Percentiles rank a stretch among this genome's conserved stretches.
Evolutionary conservation across 2,329 filamentous ascomycete genomes (phyloP).

Genomic region (Colletotrichum sublineola): DNA sequence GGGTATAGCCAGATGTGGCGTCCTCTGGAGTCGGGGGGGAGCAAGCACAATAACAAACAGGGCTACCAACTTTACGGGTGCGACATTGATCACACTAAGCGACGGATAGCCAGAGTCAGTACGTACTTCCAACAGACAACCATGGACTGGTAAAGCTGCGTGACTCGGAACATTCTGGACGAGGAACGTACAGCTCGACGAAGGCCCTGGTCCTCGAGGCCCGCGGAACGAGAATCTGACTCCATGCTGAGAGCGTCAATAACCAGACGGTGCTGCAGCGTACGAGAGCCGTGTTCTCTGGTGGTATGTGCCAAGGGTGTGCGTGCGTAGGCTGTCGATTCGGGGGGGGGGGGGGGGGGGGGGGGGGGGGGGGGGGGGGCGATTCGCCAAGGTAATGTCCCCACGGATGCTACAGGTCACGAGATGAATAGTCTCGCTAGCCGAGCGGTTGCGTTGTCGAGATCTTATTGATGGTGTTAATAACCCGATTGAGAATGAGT

Average conservation of each 20-base stretch:
- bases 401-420: not conserved
- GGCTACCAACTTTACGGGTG: conserved; percentile 55
- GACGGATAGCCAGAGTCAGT: conserved; percentile 40
- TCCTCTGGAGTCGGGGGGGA: not conserved
- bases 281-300: conserved; percentile 1
- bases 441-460: not conserved
- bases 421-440: conserved; percentile 4
- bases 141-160: not conserved
- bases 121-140: not conserved
- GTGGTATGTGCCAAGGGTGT: conserved; percentile 5
- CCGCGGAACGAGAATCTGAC: conserved; percentile 41
- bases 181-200: conserved; percentile 54
- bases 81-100: conserved; percentile 61
- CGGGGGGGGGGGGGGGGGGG: not conserved
- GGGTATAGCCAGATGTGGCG: conserved; percentile 5
- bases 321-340: not conserved
- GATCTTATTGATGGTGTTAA: conserved; percentile 4
- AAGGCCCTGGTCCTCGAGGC: conserved; percentile 51
- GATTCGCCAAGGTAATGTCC: not conserved
- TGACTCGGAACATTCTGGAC: conserved; percentile 20
- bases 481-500: not conserved
- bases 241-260: conserved; percentile 26
- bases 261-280: not conserved
- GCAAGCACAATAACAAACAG: conserved; percentile 13
- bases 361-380: not conserved